phyloP scores from a whole-genome alignment of 495 filamentous ascomycete species.

The Glonium stellatum region DNA sequence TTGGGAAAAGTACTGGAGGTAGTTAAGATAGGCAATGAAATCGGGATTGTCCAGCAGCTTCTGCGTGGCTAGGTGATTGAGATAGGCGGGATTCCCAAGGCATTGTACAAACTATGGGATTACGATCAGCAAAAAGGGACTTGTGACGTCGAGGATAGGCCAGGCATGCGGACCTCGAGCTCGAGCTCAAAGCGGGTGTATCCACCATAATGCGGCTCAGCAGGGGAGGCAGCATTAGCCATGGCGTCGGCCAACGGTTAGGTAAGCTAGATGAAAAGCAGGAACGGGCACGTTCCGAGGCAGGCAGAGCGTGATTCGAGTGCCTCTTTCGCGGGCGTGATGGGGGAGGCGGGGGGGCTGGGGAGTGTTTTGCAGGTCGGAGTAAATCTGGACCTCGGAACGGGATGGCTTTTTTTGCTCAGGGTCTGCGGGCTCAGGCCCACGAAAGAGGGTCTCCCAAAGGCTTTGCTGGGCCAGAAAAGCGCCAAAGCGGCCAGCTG shows the following conservation, averaged over 20 bases:
- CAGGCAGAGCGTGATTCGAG: not conserved
- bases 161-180: conserved; percentile 50
- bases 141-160: not conserved
- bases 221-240: conserved; percentile 7
- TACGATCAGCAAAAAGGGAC: conserved; percentile 10
- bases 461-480: no score
- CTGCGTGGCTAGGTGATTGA: conserved; percentile 62
- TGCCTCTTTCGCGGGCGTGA: not conserved
- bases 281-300: not conserved
- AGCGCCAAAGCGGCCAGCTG: not conserved
- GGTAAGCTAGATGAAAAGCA: not conserved
- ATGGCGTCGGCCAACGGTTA: conserved; percentile 1
- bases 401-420: no score
- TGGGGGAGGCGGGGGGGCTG: conserved; percentile 1
- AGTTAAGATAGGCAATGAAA: conserved; percentile 74
- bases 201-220: conserved; percentile 52
- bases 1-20: conserved; percentile 76
- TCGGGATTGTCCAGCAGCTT: conserved; percentile 52
- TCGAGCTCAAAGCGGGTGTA: conserved; percentile 68
- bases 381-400: no score
- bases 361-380: conserved; percentile 2
- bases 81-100: conserved; percentile 77
- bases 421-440: no score
- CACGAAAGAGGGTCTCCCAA: no score
- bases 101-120: conserved; percentile 70